Conservation (phyloP, 179 eudicot genomes). For the Nepenthes alata region DNA sequence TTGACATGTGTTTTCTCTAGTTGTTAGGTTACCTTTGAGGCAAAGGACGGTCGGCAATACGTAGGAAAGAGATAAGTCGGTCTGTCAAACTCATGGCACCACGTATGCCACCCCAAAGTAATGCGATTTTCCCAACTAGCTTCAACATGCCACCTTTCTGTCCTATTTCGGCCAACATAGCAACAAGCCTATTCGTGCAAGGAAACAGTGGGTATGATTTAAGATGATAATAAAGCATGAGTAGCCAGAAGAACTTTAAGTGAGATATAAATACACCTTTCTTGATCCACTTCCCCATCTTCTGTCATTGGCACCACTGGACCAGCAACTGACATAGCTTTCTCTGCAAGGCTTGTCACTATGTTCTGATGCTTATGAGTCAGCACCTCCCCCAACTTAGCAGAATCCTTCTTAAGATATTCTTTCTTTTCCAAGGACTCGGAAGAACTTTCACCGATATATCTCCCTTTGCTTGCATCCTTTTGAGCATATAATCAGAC, state of each 20-base stretch:
- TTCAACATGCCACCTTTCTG: slow-evolving; percentile 74
- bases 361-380: slow-evolving; percentile 33
- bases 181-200: slow-evolving; percentile 54
- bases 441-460: slow-evolving; percentile 18
- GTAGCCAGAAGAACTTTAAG: neutral
- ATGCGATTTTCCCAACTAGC: slow-evolving; percentile 71
- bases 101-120: slow-evolving; percentile 98
- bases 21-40: slow-evolving; percentile 48
- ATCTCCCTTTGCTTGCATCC: slow-evolving; percentile 18
- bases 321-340: slow-evolving; percentile 95
- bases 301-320: slow-evolving; percentile 86
- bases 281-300: slow-evolving; percentile 86
- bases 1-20: too few species aligned
- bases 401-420: slow-evolving; percentile 19
- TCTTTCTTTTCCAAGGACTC: slow-evolving; percentile 19
- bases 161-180: slow-evolving; percentile 71
- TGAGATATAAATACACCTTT: slow-evolving; percentile 35
- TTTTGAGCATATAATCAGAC: slow-evolving; percentile 4
- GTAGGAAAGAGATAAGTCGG: slow-evolving; percentile 61
- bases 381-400: slow-evolving; percentile 22
- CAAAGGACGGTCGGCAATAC: slow-evolving; percentile 72
- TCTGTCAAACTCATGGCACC: slow-evolving; percentile 97
- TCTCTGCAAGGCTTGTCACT: slow-evolving; percentile 83
- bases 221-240: neutral
- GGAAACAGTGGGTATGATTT: slow-evolving; percentile 3